Base-by-base conservation (phyloP, 768 basidiomycete species). In the Agaricus sinodeliciosus region DNA sequence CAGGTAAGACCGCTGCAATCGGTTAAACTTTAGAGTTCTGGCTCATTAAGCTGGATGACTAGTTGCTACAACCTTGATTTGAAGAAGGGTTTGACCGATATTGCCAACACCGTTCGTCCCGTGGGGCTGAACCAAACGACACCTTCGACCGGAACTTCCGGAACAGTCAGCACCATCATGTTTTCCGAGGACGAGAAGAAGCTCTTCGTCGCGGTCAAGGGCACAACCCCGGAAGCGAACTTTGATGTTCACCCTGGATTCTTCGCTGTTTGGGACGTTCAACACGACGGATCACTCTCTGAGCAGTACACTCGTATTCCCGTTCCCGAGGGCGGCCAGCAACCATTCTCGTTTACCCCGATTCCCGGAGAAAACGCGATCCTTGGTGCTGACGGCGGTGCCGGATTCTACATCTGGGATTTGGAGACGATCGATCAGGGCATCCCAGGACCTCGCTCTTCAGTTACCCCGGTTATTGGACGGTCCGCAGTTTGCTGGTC, bases 131-230 rank as follows among this genome's bases (percentile, higher is more conserved):
- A 76, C 60, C 78, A 79, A 60, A 77, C 78, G 6, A 76, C 76
- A 12, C 76, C 77, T 41, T 70, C 78, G 0, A 75, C 63, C 16
- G 78, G 78, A 6, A 77, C 78, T 15, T 67, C 73, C 2, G 74
- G 74, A 41, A 69, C 68, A 16, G 65, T 69, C 45, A 72, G 70
- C 60, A 73, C 79, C 53, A 57, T 79, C 54, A 58, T 77, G 28
- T 79, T 79, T 67, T 67, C 63, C 18, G 72, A 74, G 58, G 75
- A 78, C 53, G 68, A 66, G 48, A 69, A 56, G 26, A 63, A 73
- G 55, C 67, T 80, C 35, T 61, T 79, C 41, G 78, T 71, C 11
- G 72, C 77, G n/a, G 70, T 78, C 59, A 78, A 80, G 59, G 78
- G 77, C 18, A 57, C 68, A 12, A 74, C 75, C 12, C 72, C 76